Evolutionary conservation across 164 flowering plant genomes (phyloP).

Genomic region (Piper betle): DNA sequence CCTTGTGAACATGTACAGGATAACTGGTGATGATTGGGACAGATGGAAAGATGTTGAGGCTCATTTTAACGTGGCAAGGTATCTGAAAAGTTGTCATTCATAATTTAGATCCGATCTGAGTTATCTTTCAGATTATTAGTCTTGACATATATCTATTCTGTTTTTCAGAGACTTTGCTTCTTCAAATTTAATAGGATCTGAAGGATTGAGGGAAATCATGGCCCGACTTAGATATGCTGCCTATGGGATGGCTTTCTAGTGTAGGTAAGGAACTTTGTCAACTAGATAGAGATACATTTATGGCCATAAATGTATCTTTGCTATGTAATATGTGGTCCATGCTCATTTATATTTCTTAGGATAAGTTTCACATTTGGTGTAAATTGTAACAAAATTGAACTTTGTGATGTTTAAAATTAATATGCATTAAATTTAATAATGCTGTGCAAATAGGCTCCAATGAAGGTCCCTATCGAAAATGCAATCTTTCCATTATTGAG

Average conservation of each 20-base stretch:
- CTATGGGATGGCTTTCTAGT: conserved; percentile 83
- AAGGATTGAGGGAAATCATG: conserved; percentile 69
- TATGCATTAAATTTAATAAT: not conserved
- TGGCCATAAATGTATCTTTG: no score
- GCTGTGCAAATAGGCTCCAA: conserved; percentile 38
- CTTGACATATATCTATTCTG: not conserved
- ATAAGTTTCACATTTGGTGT: conserved; percentile 27
- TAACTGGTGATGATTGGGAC: conserved; percentile 97
- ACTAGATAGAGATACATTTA: no score
- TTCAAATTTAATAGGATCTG: conserved; percentile 56
- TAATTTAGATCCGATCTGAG: no score
- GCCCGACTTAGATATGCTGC: conserved; percentile 95
- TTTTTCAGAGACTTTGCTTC: conserved; percentile 52
- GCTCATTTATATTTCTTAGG: not conserved
- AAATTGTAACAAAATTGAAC: not conserved
- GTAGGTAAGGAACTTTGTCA: no score
- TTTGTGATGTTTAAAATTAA: not conserved
- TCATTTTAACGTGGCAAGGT: conserved; percentile 80
- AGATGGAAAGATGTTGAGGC: conserved; percentile 59
- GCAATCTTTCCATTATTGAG: conserved; percentile 45
- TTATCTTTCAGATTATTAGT: not conserved
- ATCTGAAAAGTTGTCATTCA: not conserved
- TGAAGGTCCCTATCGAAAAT: conserved; percentile 63
- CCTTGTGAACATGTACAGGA: conserved; percentile 77
- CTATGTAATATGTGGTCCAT: no score